Evolutionary conservation across 441 rosid genomes (phyloP), one percentile per base, ranked within the genome.

Genomic region (Erodium texanum): DNA sequence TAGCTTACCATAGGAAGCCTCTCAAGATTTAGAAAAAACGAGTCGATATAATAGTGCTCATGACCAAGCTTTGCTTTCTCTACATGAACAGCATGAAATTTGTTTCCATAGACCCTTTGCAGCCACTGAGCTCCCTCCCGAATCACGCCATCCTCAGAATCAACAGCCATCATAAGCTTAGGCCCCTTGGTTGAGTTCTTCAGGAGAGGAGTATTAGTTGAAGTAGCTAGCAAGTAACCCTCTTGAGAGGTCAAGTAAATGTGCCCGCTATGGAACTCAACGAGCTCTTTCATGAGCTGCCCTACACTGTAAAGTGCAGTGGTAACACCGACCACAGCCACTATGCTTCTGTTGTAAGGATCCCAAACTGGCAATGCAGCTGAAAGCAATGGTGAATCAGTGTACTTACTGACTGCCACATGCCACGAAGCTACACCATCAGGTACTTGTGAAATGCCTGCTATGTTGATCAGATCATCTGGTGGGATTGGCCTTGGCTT

Each of bases 391-490:
- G 97, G 99, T 1, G 99, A 89, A 78, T 88, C 89, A 5, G 87
- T 86, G 66, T 76, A 86, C 81, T 89, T 94, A 87, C 96, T 94
- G n/a, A 94, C 99, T 12, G 98, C 92, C 15, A 89, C 99, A 65
- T 94, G 96, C 99, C 98, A 94, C 41, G 99, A 87, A 73, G 99
- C 99, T 65, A 82, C 89, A n/a, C 99, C 99, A 72, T 92, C 98
- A 1, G 98, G 90, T 2, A 94, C 99, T 73, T 88, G 90, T 16
- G 98, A 92, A 70, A 88, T 80, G 45, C 99, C 99, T 0, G 98
- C 99, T 12, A 92, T 94, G 69, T 86, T 87, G 79, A 94, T 94
- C 22, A 92, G 88, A 78, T 92, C 99, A 66, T 94, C 98, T 0
- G 99, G 98, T 22, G 86, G 93, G 41, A 94, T 82, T 70, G 77